Percentiles rank a stretch among this genome's conserved stretches.
Evolutionary conservation across 1,139 yeast genomes (phyloP).

Genomic region (Candida dubliniensis): DNA sequence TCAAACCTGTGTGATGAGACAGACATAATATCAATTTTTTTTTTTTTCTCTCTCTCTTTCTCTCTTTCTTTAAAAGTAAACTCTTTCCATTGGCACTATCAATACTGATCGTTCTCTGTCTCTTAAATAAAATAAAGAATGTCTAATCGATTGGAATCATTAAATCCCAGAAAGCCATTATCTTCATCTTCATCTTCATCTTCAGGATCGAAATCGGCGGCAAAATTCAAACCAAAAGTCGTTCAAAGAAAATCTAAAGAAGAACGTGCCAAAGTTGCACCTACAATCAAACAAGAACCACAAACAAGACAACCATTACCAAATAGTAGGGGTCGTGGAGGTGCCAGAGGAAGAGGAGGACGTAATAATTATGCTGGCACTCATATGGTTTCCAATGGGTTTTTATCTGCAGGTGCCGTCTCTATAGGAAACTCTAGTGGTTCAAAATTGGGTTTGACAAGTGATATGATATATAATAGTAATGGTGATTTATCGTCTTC

Average conservation of each 20-base stretch:
- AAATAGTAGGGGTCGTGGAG: slow-evolving; percentile 29
- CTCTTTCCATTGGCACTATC: too few species aligned
- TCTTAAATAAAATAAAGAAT: slow-evolving; percentile 17
- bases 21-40: too few species aligned
- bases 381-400: slow-evolving; percentile 69
- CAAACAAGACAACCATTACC: slow-evolving; percentile 21
- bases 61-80: too few species aligned
- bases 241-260: slow-evolving; percentile 81
- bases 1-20: neutral
- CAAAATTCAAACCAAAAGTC: slow-evolving; percentile 75
- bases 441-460: slow-evolving; percentile 27
- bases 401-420: slow-evolving; percentile 67
- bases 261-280: slow-evolving; percentile 78
- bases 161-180: slow-evolving; percentile 35
- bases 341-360: slow-evolving; percentile 41
- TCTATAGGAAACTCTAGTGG: slow-evolving; percentile 38
- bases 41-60: too few species aligned
- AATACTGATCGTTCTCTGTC: neutral
- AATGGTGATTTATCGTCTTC: slow-evolving; percentile 18
- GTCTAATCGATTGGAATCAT: slow-evolving; percentile 48
- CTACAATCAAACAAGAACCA: slow-evolving; percentile 45
- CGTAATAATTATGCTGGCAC: slow-evolving; percentile 58
- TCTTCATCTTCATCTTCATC: slow-evolving; percentile 7
- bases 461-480: slow-evolving; percentile 27
- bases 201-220: neutral